phyloP scores from a whole-genome alignment of 805 yeast genomes.

The Pichia sporocuriosa region DNA sequence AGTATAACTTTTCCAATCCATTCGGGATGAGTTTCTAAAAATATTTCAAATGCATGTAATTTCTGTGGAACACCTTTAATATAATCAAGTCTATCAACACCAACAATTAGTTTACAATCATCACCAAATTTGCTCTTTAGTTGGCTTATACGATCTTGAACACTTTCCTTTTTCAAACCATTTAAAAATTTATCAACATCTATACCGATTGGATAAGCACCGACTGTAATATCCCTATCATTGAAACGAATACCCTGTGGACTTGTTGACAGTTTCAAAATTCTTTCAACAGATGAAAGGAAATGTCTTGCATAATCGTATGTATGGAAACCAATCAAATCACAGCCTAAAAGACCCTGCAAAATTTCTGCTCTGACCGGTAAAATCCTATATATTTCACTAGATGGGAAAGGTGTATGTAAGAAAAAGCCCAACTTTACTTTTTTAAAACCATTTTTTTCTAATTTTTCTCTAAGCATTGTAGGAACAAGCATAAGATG shows the following conservation, averaged over 20 bases:
- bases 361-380: slow-evolving; percentile 93
- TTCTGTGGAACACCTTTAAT: slow-evolving; percentile 98
- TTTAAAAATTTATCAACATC: slow-evolving; percentile 87
- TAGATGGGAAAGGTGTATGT: slow-evolving; percentile 97
- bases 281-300: slow-evolving; percentile 78
- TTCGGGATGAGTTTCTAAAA: slow-evolving; percentile 87
- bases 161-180: slow-evolving; percentile 61
- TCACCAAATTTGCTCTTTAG: slow-evolving; percentile 57
- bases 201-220: slow-evolving; percentile 98
- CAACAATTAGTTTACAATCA: slow-evolving; percentile 83
- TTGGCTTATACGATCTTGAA: slow-evolving; percentile 56
- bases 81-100: slow-evolving; percentile 93
- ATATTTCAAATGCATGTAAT: slow-evolving; percentile 91
- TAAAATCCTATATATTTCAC: slow-evolving; percentile 89
- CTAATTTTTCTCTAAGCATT: slow-evolving; percentile 63
- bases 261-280: slow-evolving; percentile 71
- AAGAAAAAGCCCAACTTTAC: slow-evolving; percentile 86
- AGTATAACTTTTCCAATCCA: slow-evolving; percentile 96
- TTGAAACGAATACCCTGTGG: slow-evolving; percentile 86
- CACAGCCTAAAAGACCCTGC: slow-evolving; percentile 88
- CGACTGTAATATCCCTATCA: slow-evolving; percentile 74
- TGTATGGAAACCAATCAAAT: slow-evolving; percentile 96
- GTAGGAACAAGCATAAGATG: slow-evolving; percentile 94
- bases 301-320: slow-evolving; percentile 98
- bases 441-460: slow-evolving; percentile 37